Evolutionary conservation across 1,139 yeast genomes (phyloP).

Genomic region (Taiozyma sp.): DNA sequence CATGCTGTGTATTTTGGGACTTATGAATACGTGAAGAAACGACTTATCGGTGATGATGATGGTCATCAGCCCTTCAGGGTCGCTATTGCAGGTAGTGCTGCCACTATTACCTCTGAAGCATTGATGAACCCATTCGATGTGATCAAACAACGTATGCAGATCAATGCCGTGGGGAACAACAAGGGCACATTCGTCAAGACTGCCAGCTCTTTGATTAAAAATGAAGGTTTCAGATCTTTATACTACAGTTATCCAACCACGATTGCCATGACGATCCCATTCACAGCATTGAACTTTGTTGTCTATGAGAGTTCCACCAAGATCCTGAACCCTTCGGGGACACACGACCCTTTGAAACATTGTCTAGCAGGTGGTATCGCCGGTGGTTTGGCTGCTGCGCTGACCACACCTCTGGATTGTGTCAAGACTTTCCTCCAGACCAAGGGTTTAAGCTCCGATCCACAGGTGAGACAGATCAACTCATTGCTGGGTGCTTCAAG

Average conservation of each 20-base stretch:
- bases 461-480: conserved; percentile 50
- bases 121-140: conserved; percentile 98
- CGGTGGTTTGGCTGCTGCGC: conserved; percentile 95
- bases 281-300: conserved; percentile 92
- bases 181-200: conserved; percentile 8
- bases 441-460: conserved; percentile 36
- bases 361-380: conserved; percentile 94
- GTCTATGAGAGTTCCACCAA: conserved; percentile 83
- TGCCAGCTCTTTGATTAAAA: conserved; percentile 42
- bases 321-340: conserved; percentile 68
- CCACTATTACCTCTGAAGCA: conserved; percentile 90
- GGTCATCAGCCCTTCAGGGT: conserved; percentile 64
- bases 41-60: conserved; percentile 26
- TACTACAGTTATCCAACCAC: conserved; percentile 96
- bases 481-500: conserved; percentile 71
- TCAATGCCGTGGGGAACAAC: conserved; percentile 25
- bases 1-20: conserved; percentile 96
- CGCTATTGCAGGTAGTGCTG: conserved; percentile 85
- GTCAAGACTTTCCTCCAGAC: conserved; percentile 84
- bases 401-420: conserved; percentile 94
- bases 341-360: conserved; percentile 86
- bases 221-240: conserved; percentile 81
- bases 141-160: conserved; percentile 82
- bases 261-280: conserved; percentile 87
- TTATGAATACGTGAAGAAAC: conserved; percentile 79